Percentiles rank a stretch among this genome's conserved stretches.
Conservation (phyloP, 495 filamentous ascomycete genomes). For the Mycothermus thermophilus region DNA sequence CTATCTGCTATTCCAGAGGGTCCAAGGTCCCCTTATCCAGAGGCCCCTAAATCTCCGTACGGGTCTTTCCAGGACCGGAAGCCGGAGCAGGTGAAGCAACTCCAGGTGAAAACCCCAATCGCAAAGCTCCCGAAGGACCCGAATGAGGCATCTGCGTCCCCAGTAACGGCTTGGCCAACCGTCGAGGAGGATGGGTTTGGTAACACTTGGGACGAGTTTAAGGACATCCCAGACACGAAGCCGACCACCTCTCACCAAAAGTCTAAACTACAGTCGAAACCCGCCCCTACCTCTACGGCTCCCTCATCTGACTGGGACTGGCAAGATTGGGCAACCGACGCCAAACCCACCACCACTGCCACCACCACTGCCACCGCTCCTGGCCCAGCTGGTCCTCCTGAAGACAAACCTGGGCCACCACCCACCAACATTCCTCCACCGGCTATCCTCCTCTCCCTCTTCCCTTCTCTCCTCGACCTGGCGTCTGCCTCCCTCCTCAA, state of each 20-base stretch:
- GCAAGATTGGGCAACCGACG: slow-evolving; percentile 18
- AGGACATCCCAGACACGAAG: slow-evolving; percentile 25
- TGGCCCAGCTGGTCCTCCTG: background rate
- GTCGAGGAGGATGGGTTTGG: slow-evolving; percentile 22
- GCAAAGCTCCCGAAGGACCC: slow-evolving; percentile 16
- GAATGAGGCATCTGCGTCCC: slow-evolving; percentile 21
- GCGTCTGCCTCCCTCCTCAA: slow-evolving; percentile 40
- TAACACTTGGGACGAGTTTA: slow-evolving; percentile 49
- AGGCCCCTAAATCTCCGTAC: slow-evolving; percentile 35
- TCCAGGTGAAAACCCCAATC: slow-evolving; percentile 28
- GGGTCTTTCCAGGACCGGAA: slow-evolving; percentile 36
- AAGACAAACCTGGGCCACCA: slow-evolving; percentile 27
- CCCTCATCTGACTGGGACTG: slow-evolving; percentile 24
- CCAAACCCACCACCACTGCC: slow-evolving; percentile 3
- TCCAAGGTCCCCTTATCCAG: slow-evolving; percentile 32
- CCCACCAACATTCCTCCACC: slow-evolving; percentile 87
- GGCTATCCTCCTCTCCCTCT: slow-evolving; percentile 60
- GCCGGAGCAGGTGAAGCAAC: slow-evolving; percentile 26
- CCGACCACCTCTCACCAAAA: slow-evolving; percentile 9
- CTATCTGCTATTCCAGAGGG: slow-evolving; percentile 23
- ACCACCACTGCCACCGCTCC: background rate
- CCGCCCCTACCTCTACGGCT: slow-evolving; percentile 2
- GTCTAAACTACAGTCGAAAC: slow-evolving; percentile 1
- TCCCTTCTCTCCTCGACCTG: slow-evolving; percentile 50
- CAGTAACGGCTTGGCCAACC: slow-evolving; percentile 35